Conservation (phyloP, 2,329 filamentous ascomycete species). For the Aspergillus sp. region DNA sequence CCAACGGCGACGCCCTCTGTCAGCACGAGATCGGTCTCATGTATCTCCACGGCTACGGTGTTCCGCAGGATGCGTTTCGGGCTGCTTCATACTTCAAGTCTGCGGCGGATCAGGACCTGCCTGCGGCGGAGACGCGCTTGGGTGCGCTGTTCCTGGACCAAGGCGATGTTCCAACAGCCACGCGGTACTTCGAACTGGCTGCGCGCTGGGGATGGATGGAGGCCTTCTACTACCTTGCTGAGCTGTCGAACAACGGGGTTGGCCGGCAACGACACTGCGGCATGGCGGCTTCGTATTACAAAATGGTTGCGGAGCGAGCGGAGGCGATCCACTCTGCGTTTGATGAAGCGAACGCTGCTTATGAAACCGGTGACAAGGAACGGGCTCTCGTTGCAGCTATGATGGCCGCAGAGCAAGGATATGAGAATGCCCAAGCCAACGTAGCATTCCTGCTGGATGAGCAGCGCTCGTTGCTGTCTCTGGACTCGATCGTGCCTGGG, state of each 20-base stretch:
- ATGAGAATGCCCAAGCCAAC: conserved; percentile 85
- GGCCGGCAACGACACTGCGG: conserved; percentile 76
- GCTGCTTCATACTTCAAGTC: conserved; percentile 75
- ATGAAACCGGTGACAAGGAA: conserved; percentile 74
- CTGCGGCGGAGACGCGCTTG: conserved; percentile 76
- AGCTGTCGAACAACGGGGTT: conserved; percentile 77
- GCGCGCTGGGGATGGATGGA: conserved; percentile 80
- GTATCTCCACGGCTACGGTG: conserved; percentile 74
- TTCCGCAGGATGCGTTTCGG: conserved; percentile 65
- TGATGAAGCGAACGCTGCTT: conserved; percentile 77
- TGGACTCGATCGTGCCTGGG: conserved; percentile 54
- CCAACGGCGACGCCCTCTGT: conserved; percentile 74
- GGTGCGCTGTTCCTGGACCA: conserved; percentile 85
- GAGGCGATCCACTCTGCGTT: conserved; percentile 75
- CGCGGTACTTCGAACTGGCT: conserved; percentile 83
- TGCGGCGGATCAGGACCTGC: conserved; percentile 77
- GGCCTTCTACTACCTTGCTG: conserved; percentile 87
- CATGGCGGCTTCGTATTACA: conserved; percentile 78
- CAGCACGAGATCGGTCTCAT: conserved; percentile 83
- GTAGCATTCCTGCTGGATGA: conserved; percentile 84
- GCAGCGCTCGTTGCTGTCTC: conserved; percentile 58
- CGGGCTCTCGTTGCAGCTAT: conserved; percentile 77
- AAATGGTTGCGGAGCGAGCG: conserved; percentile 70
- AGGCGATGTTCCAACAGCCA: conserved; percentile 75
- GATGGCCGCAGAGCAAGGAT: conserved; percentile 88